phyloP scores from a whole-genome alignment of 371 early-diverging fungal species.

The Apophysomyces elegans region DNA sequence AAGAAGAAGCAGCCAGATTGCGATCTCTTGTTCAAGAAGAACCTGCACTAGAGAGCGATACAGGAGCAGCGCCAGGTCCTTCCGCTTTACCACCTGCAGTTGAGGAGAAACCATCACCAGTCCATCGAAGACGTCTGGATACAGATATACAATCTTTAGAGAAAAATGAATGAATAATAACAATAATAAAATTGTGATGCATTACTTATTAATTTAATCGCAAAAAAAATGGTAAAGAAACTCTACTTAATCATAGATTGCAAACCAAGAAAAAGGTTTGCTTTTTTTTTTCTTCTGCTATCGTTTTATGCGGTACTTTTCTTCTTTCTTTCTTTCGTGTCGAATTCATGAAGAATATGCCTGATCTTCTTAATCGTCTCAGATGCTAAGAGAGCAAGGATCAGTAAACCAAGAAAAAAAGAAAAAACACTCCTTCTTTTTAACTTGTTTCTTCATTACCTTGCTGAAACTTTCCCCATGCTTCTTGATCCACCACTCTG shows the following conservation, averaged over 20 bases:
- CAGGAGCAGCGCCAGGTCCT: background rate
- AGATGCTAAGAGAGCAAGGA: background rate
- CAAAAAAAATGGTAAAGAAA: background rate
- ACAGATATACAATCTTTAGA: background rate
- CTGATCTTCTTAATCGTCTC: conserved; percentile 1
- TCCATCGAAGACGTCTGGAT: background rate
- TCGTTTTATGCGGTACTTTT: background rate
- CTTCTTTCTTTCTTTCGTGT: background rate
- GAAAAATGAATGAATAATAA: background rate
- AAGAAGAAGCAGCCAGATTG: background rate
- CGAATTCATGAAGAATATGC: conserved; percentile 1
- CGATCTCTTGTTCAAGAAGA: background rate
- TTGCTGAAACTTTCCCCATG: background rate
- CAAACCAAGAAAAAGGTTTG: background rate
- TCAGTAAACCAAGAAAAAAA: background rate
- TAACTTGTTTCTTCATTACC: background rate
- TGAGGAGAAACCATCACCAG: background rate
- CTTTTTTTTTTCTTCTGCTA: background rate
- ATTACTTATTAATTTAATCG: background rate
- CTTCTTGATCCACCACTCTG: background rate
- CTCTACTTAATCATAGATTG: background rate
- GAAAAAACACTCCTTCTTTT: no score
- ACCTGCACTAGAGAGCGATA: background rate
- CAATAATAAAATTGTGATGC: no score
- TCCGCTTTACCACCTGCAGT: background rate